phyloP scores from a whole-genome alignment of 257 asterid species.

The Scutellaria minor region DNA sequence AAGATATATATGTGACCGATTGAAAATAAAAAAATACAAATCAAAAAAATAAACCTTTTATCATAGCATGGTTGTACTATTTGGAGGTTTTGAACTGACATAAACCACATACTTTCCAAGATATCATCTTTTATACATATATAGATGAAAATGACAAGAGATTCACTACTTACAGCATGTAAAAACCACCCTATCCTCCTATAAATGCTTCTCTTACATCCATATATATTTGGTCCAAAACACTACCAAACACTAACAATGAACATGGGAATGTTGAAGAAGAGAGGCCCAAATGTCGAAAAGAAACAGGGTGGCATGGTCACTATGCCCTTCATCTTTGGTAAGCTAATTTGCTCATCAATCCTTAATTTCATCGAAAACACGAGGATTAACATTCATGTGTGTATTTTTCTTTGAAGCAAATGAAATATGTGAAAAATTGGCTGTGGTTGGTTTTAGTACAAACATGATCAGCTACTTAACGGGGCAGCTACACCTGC shows the following conservation, averaged over 20 bases:
- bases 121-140: background rate
- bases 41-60: background rate
- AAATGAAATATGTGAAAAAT: conserved; percentile 84
- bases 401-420: conserved; percentile 47
- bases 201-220: conserved; percentile 41
- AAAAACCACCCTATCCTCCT: conserved; percentile 30
- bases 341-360: conserved; percentile 43
- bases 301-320: conserved; percentile 75
- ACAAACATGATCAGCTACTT: conserved; percentile 87
- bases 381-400: background rate
- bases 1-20: no score
- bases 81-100: conserved; percentile 5
- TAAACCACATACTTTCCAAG: conserved; percentile 28
- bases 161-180: background rate
- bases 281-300: conserved; percentile 34
- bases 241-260: conserved; percentile 8
- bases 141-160: conserved; percentile 10
- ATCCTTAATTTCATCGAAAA: no score
- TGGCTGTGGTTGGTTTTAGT: conserved; percentile 86
- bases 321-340: conserved; percentile 96
- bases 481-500: conserved; percentile 73
- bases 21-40: no score
- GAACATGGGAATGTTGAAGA: conserved; percentile 46
- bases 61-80: background rate
- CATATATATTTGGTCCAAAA: conserved; percentile 22